Evolutionary conservation across 1,284 basidiomycete species (phyloP).

Genomic region (Ustilago esculenta): DNA sequence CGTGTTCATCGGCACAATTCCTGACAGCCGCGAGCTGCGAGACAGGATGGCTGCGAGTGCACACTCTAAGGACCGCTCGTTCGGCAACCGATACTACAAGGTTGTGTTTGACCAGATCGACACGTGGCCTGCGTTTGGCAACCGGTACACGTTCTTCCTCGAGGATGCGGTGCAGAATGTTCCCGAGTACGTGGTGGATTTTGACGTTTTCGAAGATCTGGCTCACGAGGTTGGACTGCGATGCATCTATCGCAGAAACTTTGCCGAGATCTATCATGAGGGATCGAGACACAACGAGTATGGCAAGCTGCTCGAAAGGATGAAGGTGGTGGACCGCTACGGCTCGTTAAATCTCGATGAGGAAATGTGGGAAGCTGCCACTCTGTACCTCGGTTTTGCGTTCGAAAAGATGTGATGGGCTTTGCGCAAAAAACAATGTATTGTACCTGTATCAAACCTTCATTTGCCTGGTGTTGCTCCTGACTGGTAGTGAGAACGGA

Average conservation of each 20-base stretch:
- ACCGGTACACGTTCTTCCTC: slow-evolving; percentile 92
- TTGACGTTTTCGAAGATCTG: slow-evolving; percentile 87
- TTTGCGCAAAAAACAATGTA: not conserved
- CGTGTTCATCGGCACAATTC: slow-evolving; percentile 91
- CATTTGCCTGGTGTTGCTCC: too few species aligned
- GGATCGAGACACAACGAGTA: slow-evolving; percentile 27
- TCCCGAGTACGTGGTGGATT: slow-evolving; percentile 93
- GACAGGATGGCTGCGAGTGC: slow-evolving; percentile 73
- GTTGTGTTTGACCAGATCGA: slow-evolving; percentile 79
- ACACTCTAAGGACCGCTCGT: slow-evolving; percentile 75
- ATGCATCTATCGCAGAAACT: slow-evolving; percentile 82
- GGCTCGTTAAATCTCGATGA: slow-evolving; percentile 47
- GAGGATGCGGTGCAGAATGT: slow-evolving; percentile 90
- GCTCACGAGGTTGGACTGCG: slow-evolving; percentile 83
- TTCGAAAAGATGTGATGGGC: slow-evolving; percentile 53
- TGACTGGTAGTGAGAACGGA: too few species aligned
- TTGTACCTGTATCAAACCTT: slow-evolving; percentile 8
- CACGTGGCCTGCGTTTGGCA: slow-evolving; percentile 75
- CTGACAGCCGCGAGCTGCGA: slow-evolving; percentile 78
- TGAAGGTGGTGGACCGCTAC: slow-evolving; percentile 46
- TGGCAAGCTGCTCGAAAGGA: slow-evolving; percentile 49
- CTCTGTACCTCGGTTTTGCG: slow-evolving; percentile 61
- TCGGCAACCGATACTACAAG: slow-evolving; percentile 89
- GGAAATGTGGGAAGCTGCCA: slow-evolving; percentile 63
- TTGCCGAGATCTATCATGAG: slow-evolving; percentile 68